phyloP scores from a whole-genome alignment of 1,284 basidiomycete genomes.

The Kalmanozyma brasiliensis region DNA sequence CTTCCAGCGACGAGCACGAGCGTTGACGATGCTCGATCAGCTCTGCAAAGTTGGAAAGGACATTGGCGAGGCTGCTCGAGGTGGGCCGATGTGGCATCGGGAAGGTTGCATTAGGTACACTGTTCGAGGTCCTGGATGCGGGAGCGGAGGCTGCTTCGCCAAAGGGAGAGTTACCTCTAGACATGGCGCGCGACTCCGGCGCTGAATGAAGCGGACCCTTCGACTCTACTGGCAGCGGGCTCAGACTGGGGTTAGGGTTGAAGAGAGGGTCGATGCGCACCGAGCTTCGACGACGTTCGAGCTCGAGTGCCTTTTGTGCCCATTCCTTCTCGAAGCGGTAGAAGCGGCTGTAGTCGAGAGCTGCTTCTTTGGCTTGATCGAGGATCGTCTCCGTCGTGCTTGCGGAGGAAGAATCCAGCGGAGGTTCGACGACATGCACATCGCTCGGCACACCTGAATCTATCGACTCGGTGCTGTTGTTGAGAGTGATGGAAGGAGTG shows the following conservation, averaged over 20 bases:
- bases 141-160: constrained; percentile 6
- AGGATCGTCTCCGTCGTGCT: constrained; percentile 17
- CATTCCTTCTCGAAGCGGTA: constrained; percentile 49
- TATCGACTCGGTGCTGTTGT: constrained; percentile 7
- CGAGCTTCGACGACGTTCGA: constrained; percentile 45
- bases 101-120: constrained; percentile 23
- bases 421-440: neutral
- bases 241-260: constrained; percentile 20
- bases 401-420: constrained; percentile 16
- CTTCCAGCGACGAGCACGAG: constrained; percentile 44
- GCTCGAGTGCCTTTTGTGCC: constrained; percentile 45
- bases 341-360: constrained; percentile 40
- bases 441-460: neutral
- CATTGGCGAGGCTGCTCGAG: constrained; percentile 31
- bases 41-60: constrained; percentile 46
- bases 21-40: constrained; percentile 47
- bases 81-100: constrained; percentile 32
- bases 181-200: constrained; percentile 39
- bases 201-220: constrained; percentile 29
- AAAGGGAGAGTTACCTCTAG: constrained; percentile 34
- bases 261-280: constrained; percentile 38
- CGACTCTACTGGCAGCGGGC: constrained; percentile 13
- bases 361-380: constrained; percentile 35
- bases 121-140: constrained; percentile 14
- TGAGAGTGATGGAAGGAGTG: constrained; percentile 26